Percentiles rank a stretch among this genome's conserved stretches.
These are phyloP conservation scores for Neospermospora avenae DNA, from an alignment of 2,329 filamentous ascomycete species.

Conservation along the genomic window DNA sequence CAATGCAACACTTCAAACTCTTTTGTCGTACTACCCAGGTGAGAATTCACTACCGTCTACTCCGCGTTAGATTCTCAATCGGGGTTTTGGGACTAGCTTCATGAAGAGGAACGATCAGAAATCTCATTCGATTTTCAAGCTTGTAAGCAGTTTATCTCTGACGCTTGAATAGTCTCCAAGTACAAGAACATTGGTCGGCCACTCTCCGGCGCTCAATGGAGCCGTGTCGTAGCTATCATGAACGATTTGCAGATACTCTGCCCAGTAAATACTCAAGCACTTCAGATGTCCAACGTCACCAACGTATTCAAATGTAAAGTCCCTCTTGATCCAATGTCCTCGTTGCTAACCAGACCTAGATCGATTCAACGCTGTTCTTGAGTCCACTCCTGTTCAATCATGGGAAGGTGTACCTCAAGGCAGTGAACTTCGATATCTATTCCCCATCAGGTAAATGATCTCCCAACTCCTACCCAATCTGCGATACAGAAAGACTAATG, in stretches of 20 bases:
- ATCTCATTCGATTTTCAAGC: not conserved
- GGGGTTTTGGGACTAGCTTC: not conserved
- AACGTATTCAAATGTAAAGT: constrained; percentile 15
- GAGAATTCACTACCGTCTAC: not conserved
- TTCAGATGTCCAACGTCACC: constrained; percentile 8
- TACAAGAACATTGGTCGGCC: constrained; percentile 17
- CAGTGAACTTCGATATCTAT: constrained; percentile 15
- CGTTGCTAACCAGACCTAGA: not conserved
- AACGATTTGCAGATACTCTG: constrained; percentile 20
- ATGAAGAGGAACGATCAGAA: not conserved
- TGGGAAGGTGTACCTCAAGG: constrained; percentile 12
- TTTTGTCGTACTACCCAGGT: constrained; percentile 11
- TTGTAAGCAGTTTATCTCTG: not conserved
- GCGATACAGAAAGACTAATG: too few relatives aligned
- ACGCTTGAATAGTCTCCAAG: not conserved
- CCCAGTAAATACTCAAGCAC: constrained; percentile 6
- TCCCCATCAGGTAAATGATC: not conserved
- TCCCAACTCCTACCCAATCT: too few relatives aligned
- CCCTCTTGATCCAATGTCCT: not conserved
- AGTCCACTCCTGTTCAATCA: constrained; percentile 1
- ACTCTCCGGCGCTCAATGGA: constrained; percentile 13
- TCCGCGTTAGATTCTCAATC: not conserved
- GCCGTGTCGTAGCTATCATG: constrained; percentile 14
- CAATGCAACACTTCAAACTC: not conserved
- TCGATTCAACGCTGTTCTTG: constrained; percentile 16